Conservation (phyloP, 2,329 filamentous ascomycete species). For the Colletotrichum ledebouriae region DNA sequence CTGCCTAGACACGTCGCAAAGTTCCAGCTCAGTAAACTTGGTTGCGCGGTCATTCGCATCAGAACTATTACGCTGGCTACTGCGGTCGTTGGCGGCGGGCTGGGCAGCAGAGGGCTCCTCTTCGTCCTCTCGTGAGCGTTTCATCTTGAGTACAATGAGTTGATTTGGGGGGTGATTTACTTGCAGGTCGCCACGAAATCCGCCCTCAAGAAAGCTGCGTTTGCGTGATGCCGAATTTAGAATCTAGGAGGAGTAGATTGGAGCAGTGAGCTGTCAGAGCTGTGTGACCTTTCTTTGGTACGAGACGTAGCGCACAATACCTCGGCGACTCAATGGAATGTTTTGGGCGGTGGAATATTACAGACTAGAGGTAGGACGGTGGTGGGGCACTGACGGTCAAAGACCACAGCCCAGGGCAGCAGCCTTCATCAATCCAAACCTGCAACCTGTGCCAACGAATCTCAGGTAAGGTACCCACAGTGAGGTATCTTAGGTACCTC, state of each 20-base stretch:
- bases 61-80: conserved; percentile 26
- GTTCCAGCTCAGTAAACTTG: conserved; percentile 74
- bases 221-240: conserved; percentile 18
- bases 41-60: conserved; percentile 50
- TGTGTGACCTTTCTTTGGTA: neutral
- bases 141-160: conserved; percentile 59
- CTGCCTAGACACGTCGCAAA: conserved; percentile 49
- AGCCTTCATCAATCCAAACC: conserved; percentile 14
- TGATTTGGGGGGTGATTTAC: conserved; percentile 19
- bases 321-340: conserved; percentile 17
- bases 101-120: conserved; percentile 56
- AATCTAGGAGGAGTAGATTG: conserved; percentile 9
- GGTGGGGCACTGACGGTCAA: conserved; percentile 40
- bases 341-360: conserved; percentile 27
- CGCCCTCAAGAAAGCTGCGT: conserved; percentile 4
- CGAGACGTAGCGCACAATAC: conserved; percentile 12
- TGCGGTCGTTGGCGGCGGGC: conserved; percentile 41
- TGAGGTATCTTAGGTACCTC: no score
- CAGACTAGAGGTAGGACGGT: conserved; percentile 14
- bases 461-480: neutral
- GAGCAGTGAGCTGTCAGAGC: conserved; percentile 8
- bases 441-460: neutral
- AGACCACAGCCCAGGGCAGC: conserved; percentile 17
- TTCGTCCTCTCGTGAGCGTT: conserved; percentile 73
- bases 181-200: conserved; percentile 35